Base-by-base conservation (phyloP, 1,284 basidiomycete species). In the Irpex sp. region DNA sequence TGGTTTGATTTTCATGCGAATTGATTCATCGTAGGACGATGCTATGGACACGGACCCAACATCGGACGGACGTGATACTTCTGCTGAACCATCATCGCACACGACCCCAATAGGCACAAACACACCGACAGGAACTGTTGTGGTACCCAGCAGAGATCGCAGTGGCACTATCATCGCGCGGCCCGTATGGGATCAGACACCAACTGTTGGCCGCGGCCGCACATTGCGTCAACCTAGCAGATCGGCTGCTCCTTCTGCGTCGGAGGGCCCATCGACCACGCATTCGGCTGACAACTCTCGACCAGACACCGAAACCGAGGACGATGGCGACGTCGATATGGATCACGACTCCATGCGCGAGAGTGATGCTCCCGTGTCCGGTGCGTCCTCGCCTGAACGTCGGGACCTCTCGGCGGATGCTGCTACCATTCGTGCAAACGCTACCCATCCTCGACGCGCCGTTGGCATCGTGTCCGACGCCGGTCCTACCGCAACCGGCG, bases 81-180 rank as follows among this genome's bases (percentile, higher is more conserved):
- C 85, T 1, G 80, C 83, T 7, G 86, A 89, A 67, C 82, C 81
- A 7, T 87, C 86, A 1, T 78, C 82, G 5, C 82, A 84, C 52
- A 77, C 81, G 3, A 89, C 87, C 0, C 87, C 87, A 4, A 71
- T 80, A 44, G 81, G 83, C 1, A 81, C 83, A 5, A 81, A 81
- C 44, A 88, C 88, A 0, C 87, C 87, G 4, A 86, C 84, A 0
- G 81, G 82, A 0, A 76, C 83, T 6, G 84, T 86, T 40, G 73
- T 86, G 13, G 79, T 86, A 3, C 77, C 78, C 5, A 70, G 80
- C 49, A 80, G 91, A 34, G 89, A 92, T 68, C 84, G 91, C 44
- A 90, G 89, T 67, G 89, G 89, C 4, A 92, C 91, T 0, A 81
- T 92, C 63, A 85, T 92, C 61, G 89, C 82, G 9, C 84, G 86